Percentiles rank a stretch among this genome's conserved stretches.
Evolutionary conservation across 805 yeast genomes (phyloP).

Genomic region (Saccharomyces kudriavzevii): DNA sequence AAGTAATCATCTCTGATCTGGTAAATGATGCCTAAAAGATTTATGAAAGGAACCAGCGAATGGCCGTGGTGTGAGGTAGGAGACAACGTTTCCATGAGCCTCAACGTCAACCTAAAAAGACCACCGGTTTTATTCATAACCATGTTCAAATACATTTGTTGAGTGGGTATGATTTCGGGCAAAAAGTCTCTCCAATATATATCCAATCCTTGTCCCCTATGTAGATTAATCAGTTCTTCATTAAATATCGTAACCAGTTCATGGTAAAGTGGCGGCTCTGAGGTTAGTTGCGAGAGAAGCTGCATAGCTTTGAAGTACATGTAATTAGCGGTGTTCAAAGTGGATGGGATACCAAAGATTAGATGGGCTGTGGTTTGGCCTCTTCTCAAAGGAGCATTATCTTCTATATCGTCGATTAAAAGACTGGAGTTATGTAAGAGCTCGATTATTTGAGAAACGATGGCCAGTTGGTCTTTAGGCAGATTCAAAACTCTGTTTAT

Average conservation of each 20-base stretch:
- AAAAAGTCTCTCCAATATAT: slow-evolving; percentile 75
- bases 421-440: slow-evolving; percentile 59
- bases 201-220: slow-evolving; percentile 86
- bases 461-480: slow-evolving; percentile 31
- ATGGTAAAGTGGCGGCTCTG: slow-evolving; percentile 9
- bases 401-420: slow-evolving; percentile 85
- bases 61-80: slow-evolving; percentile 1
- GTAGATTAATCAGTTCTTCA: slow-evolving; percentile 73
- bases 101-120: slow-evolving; percentile 63
- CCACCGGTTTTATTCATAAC: slow-evolving; percentile 89
- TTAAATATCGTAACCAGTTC: slow-evolving; percentile 39
- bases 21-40: slow-evolving; percentile 71
- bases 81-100: slow-evolving; percentile 41
- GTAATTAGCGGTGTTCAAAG: slow-evolving; percentile 76
- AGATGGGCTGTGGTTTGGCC: slow-evolving; percentile 76
- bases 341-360: slow-evolving; percentile 67
- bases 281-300: slow-evolving; percentile 33
- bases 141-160: slow-evolving; percentile 64
- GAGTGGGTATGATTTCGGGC: slow-evolving; percentile 42
- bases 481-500: slow-evolving; percentile 47
- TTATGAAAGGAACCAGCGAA: slow-evolving; percentile 53
- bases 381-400: slow-evolving; percentile 58
- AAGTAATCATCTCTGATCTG: slow-evolving; percentile 82
- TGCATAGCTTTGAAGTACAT: slow-evolving; percentile 70
- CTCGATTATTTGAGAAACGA: slow-evolving; percentile 44